These are phyloP conservation scores for Trichaptum fuscoviolaceum DNA, from an alignment of 768 basidiomycete genomes.

Conservation along the genomic window DNA sequence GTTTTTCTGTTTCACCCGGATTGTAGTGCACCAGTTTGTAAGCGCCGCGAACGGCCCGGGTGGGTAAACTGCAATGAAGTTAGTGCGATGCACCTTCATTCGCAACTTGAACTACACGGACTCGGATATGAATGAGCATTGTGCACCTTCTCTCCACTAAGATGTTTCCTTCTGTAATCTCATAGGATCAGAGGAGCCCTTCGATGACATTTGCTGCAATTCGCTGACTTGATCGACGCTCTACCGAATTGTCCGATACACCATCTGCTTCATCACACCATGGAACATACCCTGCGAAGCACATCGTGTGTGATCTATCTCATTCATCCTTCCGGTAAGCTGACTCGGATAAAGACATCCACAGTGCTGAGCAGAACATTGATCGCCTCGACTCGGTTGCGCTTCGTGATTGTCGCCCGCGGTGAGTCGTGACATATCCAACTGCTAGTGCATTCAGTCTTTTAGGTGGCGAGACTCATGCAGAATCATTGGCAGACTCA, in stretches of 20 bases:
- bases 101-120: no score
- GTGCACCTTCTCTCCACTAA: constrained; percentile 80
- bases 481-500: no score
- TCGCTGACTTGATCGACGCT: constrained; percentile 61
- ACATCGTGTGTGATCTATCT: constrained; percentile 6
- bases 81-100: constrained; percentile 68
- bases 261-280: constrained; percentile 48
- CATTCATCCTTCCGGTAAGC: constrained; percentile 12
- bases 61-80: no score
- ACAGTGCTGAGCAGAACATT: constrained; percentile 69
- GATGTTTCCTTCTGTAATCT: constrained; percentile 61
- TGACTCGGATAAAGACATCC: constrained; percentile 25
- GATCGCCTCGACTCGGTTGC: constrained; percentile 67
- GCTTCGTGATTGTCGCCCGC: no score
- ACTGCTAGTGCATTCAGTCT: no score
- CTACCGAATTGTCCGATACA: constrained; percentile 54
- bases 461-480: no score
- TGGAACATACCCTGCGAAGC: constrained; percentile 56
- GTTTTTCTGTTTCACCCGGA: no score
- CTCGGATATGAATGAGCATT: constrained; percentile 81
- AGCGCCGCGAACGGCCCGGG: no score
- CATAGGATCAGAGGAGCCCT: constrained; percentile 6
- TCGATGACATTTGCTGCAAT: constrained; percentile 9
- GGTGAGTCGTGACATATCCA: no score
- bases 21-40: no score